A percentile compares a stretch with the other conserved stretches of the same genome.
Conservation (phyloP, 129 eudicot species). For the Sambucus nigra region DNA sequence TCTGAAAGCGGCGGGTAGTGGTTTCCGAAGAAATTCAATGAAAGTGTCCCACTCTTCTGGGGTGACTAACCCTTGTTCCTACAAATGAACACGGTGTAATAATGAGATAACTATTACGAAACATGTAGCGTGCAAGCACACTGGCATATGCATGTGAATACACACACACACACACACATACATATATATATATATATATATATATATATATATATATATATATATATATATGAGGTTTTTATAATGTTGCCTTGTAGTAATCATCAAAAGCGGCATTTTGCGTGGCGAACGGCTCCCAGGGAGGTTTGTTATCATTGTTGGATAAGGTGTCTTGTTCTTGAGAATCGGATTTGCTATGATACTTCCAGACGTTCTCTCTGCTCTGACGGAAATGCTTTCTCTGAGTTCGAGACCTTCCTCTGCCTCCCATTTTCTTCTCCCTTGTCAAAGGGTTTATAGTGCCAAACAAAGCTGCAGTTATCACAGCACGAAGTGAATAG, state of each 20-base stretch:
- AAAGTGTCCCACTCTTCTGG: slow-evolving; percentile 85
- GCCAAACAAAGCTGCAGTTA: too few species aligned
- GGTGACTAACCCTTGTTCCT: slow-evolving; percentile 88
- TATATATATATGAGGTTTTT: background rate
- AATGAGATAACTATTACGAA: too few species aligned
- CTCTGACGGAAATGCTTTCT: slow-evolving; percentile 79
- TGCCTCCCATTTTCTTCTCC: slow-evolving; percentile 74
- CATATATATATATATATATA: too few species aligned
- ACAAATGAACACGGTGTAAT: too few species aligned
- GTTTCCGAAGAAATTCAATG: slow-evolving; percentile 43
- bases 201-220: background rate
- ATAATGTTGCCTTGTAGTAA: slow-evolving; percentile 60
- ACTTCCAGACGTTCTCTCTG: slow-evolving; percentile 89
- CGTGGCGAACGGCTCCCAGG: slow-evolving; percentile 70
- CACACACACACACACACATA: too few species aligned
- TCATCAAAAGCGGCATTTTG: slow-evolving; percentile 67
- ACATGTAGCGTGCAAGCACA: too few species aligned
- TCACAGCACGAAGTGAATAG: too few species aligned
- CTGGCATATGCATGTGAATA: too few species aligned
- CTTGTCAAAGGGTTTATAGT: too few species aligned
- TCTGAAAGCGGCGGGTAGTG: slow-evolving; percentile 96
- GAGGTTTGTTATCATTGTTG: slow-evolving; percentile 9
- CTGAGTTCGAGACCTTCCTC: slow-evolving; percentile 91
- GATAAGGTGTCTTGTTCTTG: too few species aligned
- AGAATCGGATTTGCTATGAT: slow-evolving; percentile 46